These are phyloP conservation scores for Vigna hirtella DNA, from an alignment of 306 rosid genomes.

Conservation along the genomic window DNA sequence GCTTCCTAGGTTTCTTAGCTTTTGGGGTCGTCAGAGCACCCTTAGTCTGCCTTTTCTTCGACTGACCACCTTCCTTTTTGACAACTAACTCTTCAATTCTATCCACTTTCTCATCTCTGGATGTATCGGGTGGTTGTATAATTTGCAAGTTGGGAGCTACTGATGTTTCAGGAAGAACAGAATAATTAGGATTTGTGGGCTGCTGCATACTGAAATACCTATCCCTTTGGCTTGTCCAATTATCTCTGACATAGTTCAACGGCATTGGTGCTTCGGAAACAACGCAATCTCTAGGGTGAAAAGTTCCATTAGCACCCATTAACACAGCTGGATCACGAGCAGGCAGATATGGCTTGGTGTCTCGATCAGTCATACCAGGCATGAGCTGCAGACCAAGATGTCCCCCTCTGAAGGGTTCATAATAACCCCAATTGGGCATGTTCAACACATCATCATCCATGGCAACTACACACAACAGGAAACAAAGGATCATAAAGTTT, in stretches of 20 bases:
- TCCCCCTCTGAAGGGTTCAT: constrained; percentile 85
- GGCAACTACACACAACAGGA: constrained; percentile 58
- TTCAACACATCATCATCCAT: constrained; percentile 96
- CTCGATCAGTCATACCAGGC: constrained; percentile 84
- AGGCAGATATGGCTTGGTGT: constrained; percentile 67
- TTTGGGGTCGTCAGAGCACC: constrained; percentile 65
- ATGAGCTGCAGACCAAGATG: constrained; percentile 95
- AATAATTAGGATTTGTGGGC: constrained; percentile 68
- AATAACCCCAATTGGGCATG: constrained; percentile 96
- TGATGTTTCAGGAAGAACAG: constrained; percentile 73
- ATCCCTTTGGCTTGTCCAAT: constrained; percentile 78
- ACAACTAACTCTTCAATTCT: constrained; percentile 65
- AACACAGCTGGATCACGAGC: constrained; percentile 76
- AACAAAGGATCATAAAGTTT: constrained; percentile 41
- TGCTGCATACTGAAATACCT: constrained; percentile 75
- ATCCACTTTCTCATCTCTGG: constrained; percentile 70
- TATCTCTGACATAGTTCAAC: constrained; percentile 72
- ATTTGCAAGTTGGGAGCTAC: constrained; percentile 70
- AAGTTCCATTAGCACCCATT: constrained; percentile 64
- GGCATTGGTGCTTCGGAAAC: constrained; percentile 65
- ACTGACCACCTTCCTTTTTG: constrained; percentile 63
- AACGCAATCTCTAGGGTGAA: constrained; percentile 69
- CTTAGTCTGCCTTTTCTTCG: constrained; percentile 69
- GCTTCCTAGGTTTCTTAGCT: constrained; percentile 80
- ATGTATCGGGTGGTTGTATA: constrained; percentile 56